Evolutionary conservation across 108 stramenopile species (phyloP), one percentile per base, ranked within the genome.

Genomic region (Cyclostephanos tholiformis): DNA sequence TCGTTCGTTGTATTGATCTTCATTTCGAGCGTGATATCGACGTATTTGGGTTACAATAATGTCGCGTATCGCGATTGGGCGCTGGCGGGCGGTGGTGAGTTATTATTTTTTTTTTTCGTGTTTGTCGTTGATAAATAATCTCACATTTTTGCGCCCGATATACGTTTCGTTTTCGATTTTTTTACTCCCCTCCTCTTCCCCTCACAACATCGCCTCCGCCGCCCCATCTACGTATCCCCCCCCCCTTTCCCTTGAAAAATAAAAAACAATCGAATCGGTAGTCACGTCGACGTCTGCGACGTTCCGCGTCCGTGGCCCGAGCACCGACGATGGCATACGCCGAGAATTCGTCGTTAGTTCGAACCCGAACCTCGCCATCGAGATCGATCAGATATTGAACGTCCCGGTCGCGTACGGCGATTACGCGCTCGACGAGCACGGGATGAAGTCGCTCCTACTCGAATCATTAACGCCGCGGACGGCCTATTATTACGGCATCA

Each of bases 301-400:
- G 29, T 86, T 86, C 55, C 85, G 82, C 17, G 79, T 86, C 36
- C 82, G 85, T 4, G 67, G 71, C 17, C 69, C 81, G 23, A 43
- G 50, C 19, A 6, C 38, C 12, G 64, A 74, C 26, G 81, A 78
- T 19, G 71, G 71, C 25, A 74, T 53, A 26, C 55, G 26, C 30
- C 48, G 79, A 8, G 55, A 56, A 20, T 77, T 79, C 48, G 72
- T 76, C 11, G 55, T 76, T 10, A 66, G 68, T 17, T 29, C 62
- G 51, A 72, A 70, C 25, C 69, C 70, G 7, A 72, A 75, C 63
- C 52, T 80, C 30, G 75, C 67, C 9, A 68, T 76, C 19, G 66
- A 71, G 56, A 51, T 44, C 22, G 60, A 72, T 72, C 80, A 75
- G 53, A 69, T 75, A 56, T 20, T 68, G 39, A 65, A 69, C 26